Evolutionary conservation across 108 stramenopile species (phyloP), one percentile per base, ranked within the genome.

Genomic region (Nitzschia palea): DNA sequence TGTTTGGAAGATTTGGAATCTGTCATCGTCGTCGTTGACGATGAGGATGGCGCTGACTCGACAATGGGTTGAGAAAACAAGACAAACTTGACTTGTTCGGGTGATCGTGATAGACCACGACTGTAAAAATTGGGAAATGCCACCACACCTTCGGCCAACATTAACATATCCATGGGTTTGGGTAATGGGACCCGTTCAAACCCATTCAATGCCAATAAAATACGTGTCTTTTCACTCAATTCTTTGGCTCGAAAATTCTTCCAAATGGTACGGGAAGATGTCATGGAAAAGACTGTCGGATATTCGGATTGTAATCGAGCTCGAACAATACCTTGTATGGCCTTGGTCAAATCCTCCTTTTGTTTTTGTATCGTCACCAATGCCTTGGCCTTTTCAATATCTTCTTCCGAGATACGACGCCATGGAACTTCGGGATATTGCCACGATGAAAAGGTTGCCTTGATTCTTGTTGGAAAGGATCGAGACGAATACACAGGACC

Each of bases 91-190:
- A 18, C 31, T 1, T 31, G 45, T 0, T 52, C 57, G 14, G 36
- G 47, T 44, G 54, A 27, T n/a, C 34, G 23, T 0, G 47, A 23
- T 17, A 28, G 20, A 30, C 44, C 20, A 14, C 37, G 22, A 0
- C 40, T 60, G 45, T 55, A 48, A 32, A 45, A 37, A 10, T 40
- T 35, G 20, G 72, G 72, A 18, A 34, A 45, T 15, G 47, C 72
- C 25, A 73, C 48, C 15, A 65, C 56, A n/a, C 72, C 72, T 58
- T 73, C 72, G 0, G 72, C 72, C 33, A 73, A 29, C n/a, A 43
- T 32, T 12, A 68, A 42, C 10, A 28, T 30, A 33, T 27, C 29
- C 14, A 63, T 30, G 17, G 23, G 43, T 8, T 40, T 54, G 1
- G 70, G 70, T 31, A 55, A 37, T 14, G 42, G 29, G 20, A 71